Conservation (phyloP, 2,329 filamentous ascomycete species). For the Boeremia exigua region DNA sequence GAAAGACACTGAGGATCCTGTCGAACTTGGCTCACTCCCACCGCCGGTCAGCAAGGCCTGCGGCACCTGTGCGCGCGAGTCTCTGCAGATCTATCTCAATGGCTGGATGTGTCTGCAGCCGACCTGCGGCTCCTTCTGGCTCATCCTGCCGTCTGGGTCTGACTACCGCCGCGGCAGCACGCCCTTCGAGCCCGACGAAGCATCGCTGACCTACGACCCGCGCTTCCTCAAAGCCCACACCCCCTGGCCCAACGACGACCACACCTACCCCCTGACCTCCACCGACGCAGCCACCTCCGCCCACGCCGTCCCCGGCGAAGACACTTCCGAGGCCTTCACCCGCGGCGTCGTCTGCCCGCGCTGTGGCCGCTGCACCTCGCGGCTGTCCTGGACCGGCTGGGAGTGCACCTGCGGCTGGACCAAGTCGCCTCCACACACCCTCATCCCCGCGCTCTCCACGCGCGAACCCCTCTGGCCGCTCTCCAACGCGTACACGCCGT, state of each 20-base stretch:
- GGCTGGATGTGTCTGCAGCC: conserved; percentile 66
- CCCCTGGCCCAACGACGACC: conserved; percentile 48
- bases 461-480: conserved; percentile 47
- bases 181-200: conserved; percentile 41
- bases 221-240: conserved; percentile 64
- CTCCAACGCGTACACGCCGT: conserved; percentile 40
- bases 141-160: conserved; percentile 29
- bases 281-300: conserved; percentile 35
- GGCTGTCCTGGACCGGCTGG: conserved; percentile 68
- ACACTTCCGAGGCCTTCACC: conserved; percentile 61
- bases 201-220: conserved; percentile 58
- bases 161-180: conserved; percentile 12
- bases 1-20: conserved; percentile 34
- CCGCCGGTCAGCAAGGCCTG: conserved; percentile 47
- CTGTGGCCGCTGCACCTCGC: conserved; percentile 67
- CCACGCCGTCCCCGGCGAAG: conserved; percentile 51
- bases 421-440: conserved; percentile 41
- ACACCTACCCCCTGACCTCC: conserved; percentile 45
- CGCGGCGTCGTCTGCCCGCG: conserved; percentile 70
- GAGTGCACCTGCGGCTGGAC: conserved; percentile 63
- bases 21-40: conserved; percentile 38
- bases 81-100: conserved; percentile 50
- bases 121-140: conserved; percentile 63
- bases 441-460: conserved; percentile 36
- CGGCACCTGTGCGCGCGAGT: conserved; percentile 37